These are phyloP conservation scores for Gynostemma pentaphyllum DNA, from an alignment of 306 rosid genomes.

Conservation along the genomic window DNA sequence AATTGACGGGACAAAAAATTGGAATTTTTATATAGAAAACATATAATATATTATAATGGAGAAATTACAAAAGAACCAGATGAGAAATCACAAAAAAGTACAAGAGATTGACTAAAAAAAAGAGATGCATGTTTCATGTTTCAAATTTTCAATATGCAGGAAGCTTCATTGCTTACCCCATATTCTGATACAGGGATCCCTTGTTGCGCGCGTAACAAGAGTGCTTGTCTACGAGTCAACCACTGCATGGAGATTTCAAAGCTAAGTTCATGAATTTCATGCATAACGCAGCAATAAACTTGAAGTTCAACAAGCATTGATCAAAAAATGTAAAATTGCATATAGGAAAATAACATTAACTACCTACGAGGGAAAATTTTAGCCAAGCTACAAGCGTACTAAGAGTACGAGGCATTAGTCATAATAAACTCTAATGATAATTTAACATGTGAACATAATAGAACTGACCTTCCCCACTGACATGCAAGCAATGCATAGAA, in stretches of 20 bases:
- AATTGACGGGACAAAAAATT: not conserved
- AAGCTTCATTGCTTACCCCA: slow-evolving; percentile 45
- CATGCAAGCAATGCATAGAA: slow-evolving; percentile 74
- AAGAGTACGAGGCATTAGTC: not conserved
- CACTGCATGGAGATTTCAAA: slow-evolving; percentile 37
- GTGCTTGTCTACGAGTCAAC: slow-evolving; percentile 92
- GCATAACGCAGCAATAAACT: not conserved
- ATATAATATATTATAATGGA: not conserved
- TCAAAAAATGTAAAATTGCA: not conserved
- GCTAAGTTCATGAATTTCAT: not conserved
- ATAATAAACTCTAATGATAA: not conserved
- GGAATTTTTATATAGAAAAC: not conserved
- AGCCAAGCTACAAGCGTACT: not conserved
- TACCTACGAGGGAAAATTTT: no score
- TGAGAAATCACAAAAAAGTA: not conserved
- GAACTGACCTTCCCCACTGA: slow-evolving; percentile 81
- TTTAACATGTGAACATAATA: not conserved
- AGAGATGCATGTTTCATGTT: not conserved
- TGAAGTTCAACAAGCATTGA: not conserved
- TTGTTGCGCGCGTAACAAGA: slow-evolving; percentile 85
- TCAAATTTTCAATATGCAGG: not conserved
- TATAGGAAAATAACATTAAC: not conserved
- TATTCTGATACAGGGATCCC: slow-evolving; percentile 92
- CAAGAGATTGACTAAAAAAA: not conserved
- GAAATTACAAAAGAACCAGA: not conserved